Evolutionary conservation across 768 basidiomycete species (phyloP), one percentile per base, ranked within the genome.

Genomic region (Leucosporidium yakuticum): DNA sequence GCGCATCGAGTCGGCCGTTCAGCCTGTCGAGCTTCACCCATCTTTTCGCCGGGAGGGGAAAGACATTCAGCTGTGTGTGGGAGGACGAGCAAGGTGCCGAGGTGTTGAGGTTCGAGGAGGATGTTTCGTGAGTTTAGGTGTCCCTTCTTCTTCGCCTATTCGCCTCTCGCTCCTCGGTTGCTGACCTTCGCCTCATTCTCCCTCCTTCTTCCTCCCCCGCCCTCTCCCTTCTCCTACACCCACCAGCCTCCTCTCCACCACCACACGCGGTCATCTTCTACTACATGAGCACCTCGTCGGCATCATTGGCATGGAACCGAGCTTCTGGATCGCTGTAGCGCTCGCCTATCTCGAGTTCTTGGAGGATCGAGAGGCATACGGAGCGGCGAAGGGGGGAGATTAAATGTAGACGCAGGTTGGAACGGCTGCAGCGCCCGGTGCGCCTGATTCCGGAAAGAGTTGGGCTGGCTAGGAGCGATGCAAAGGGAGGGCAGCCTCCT

Each of bases 321-420:
- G 55, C 55, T 56, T 56, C 12, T 56, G 55, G 55, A 21, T 56
- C 15, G 55, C 55, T 1, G 32, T 56, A 0, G n/a, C 55, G 55
- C 31, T 56, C 17, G 55, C 55, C 3, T 56, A 56, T 12, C 55
- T 56, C 55, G 55, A 56, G 32, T 56, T 56, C 12, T 23, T 56
- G 55, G 31, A 56, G 32, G 55, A 56, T 21, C 15, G 32, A 21
- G 55, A 56, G 29, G 55, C 39, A 15, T 44, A 44, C 14, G 39
- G 39, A 15, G 39, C 39, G 39, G 39, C 39, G 6, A 44, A 44
- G 39, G 39, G 39, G 6, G 39, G 39, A 12, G 39, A 44, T 44
- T 44, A 44, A n/a, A n/a, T n/a, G n/a, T n/a, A n/a, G n/a, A n/a
- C n/a, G n/a, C n/a, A n/a, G n/a, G n/a, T n/a, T n/a, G n/a, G n/a